phyloP scores from a whole-genome alignment of 352 stramenopile genomes.

The Globisporangium splendens region DNA sequence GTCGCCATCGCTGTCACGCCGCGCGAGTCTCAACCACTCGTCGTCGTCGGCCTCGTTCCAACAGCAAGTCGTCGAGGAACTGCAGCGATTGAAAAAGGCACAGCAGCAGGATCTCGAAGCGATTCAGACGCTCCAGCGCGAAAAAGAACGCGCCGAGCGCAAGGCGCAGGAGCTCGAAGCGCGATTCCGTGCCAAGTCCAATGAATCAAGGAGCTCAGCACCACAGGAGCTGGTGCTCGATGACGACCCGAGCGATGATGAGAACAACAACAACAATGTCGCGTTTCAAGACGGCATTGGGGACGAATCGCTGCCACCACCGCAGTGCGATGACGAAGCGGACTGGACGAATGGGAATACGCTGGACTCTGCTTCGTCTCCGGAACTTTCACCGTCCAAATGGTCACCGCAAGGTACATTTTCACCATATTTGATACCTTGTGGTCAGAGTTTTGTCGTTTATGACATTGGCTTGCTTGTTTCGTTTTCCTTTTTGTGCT shows the following conservation, averaged over 20 bases:
- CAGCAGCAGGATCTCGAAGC: conserved; percentile 33
- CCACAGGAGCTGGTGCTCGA: conserved; percentile 11
- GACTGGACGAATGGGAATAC: no score
- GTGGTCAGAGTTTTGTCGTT: neutral
- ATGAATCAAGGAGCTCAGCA: neutral
- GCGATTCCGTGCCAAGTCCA: conserved; percentile 6
- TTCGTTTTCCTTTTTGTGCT: neutral
- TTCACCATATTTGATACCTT: no score
- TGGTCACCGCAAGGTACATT: neutral
- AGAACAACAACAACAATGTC: conserved; percentile 1
- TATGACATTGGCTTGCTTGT: no score
- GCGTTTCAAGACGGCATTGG: conserved; percentile 10
- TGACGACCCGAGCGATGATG: conserved; percentile 8
- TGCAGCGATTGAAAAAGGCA: conserved; percentile 53
- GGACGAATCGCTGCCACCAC: conserved; percentile 17
- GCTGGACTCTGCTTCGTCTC: no score
- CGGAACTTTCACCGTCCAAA: no score
- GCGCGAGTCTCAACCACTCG: neutral
- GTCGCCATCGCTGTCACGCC: neutral
- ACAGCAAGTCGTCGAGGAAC: conserved; percentile 37
- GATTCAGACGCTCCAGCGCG: conserved; percentile 28
- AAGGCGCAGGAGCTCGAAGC: conserved; percentile 24
- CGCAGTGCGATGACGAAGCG: conserved; percentile 13
- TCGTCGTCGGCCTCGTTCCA: conserved; percentile 30
- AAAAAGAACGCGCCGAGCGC: conserved; percentile 33